A percentile compares a stretch with the other conserved stretches of the same genome.
These are phyloP conservation scores for Cutaneotrichosporon arboriforme DNA, from an alignment of 1,284 basidiomycete genomes.

Conservation along the genomic window DNA sequence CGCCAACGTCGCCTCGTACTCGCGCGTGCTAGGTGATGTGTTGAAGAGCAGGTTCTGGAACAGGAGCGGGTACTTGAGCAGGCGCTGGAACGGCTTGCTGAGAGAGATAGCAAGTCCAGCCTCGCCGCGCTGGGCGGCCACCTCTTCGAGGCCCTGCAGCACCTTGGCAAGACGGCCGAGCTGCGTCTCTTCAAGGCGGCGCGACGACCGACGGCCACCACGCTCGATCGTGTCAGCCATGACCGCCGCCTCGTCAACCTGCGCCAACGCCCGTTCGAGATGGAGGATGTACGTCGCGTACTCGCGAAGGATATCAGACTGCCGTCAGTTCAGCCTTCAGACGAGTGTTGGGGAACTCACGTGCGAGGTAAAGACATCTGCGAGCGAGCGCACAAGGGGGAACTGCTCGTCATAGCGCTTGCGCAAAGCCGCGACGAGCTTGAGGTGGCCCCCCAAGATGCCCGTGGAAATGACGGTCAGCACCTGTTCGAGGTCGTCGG, in stretches of 20 bases:
- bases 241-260: slow-evolving; percentile 69
- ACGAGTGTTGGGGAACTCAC: slow-evolving; percentile 55
- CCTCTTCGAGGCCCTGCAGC: slow-evolving; percentile 62
- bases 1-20: slow-evolving; percentile 90
- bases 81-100: slow-evolving; percentile 92
- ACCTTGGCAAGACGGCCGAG: slow-evolving; percentile 19
- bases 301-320: slow-evolving; percentile 86
- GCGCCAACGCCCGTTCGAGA: slow-evolving; percentile 78
- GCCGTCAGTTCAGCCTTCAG: slow-evolving; percentile 4
- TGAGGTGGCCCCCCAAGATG: slow-evolving; percentile 78
- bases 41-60: slow-evolving; percentile 95
- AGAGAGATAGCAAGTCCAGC: slow-evolving; percentile 88
- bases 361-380: slow-evolving; percentile 87
- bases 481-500: slow-evolving; percentile 76
- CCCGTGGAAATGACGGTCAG: slow-evolving; percentile 76
- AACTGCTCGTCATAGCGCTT: slow-evolving; percentile 89
- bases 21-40: slow-evolving; percentile 92
- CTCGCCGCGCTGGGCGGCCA: slow-evolving; percentile 78
- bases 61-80: slow-evolving; percentile 93
- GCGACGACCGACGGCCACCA: slow-evolving; percentile 49
- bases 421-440: slow-evolving; percentile 70
- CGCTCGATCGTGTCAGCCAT: slow-evolving; percentile 56
- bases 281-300: slow-evolving; percentile 89
- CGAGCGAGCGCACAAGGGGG: slow-evolving; percentile 80
- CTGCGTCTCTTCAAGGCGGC: slow-evolving; percentile 18